Evolutionary conservation across 2,329 filamentous ascomycete genomes (phyloP).

Genomic region (Alternaria alternata): DNA sequence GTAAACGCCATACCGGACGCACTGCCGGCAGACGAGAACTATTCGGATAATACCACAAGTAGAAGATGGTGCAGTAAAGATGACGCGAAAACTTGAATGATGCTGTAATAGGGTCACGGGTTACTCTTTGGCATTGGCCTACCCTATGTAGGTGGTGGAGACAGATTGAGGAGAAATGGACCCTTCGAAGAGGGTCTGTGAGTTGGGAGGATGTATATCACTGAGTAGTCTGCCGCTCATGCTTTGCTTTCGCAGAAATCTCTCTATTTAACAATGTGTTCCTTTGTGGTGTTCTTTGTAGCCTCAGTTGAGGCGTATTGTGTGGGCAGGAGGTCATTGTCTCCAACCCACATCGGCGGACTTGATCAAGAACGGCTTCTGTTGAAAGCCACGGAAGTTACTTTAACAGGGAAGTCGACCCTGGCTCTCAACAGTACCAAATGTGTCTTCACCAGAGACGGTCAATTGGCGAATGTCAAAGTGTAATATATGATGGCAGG

Average conservation of each 20-base stretch:
- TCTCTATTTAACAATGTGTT: background rate
- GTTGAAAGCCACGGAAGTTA: background rate
- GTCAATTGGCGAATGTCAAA: background rate
- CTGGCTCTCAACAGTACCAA: slow-evolving; percentile 2
- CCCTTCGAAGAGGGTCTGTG: background rate
- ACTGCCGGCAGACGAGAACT: background rate
- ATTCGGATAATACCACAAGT: background rate
- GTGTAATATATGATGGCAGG: background rate
- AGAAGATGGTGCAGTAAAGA: background rate
- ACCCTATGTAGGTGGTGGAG: background rate
- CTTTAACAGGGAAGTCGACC: background rate
- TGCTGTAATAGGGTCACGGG: background rate
- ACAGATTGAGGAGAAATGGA: background rate
- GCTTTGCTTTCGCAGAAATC: background rate
- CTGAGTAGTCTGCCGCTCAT: background rate
- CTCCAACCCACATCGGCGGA: background rate
- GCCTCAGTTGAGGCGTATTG: background rate
- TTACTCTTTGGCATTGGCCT: background rate
- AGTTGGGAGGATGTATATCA: background rate
- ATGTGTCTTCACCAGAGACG: background rate
- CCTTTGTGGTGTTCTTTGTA: background rate
- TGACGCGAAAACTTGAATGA: background rate
- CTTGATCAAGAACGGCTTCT: background rate
- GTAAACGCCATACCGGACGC: background rate
- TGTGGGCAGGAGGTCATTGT: background rate